Evolutionary conservation across 306 rosid genomes (phyloP).

Genomic region (Chamaecrista fasciculata): DNA sequence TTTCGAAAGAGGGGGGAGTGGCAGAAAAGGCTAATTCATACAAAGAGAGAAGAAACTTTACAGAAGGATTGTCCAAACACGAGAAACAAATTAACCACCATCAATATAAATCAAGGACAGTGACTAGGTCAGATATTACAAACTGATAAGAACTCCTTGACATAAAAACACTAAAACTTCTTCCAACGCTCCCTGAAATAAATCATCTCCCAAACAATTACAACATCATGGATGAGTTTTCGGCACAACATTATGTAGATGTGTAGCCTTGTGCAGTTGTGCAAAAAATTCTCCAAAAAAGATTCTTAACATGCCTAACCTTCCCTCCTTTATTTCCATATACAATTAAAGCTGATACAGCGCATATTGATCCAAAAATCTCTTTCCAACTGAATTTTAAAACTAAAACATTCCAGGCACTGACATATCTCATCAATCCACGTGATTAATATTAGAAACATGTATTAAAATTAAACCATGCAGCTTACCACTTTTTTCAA

Average conservation of each 20-base stretch:
- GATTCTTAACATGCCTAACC: background rate
- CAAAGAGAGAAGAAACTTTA: background rate
- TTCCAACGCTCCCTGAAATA: background rate
- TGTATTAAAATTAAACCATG: background rate
- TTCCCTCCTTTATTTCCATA: background rate
- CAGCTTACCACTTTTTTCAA: background rate
- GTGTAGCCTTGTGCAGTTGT: background rate
- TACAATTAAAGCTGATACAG: background rate
- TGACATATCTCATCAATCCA: background rate
- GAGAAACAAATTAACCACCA: background rate
- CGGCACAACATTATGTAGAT: background rate
- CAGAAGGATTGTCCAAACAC: background rate
- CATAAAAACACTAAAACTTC: constrained; percentile 2
- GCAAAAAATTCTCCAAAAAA: background rate
- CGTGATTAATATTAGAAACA: background rate
- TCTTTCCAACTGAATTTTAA: background rate
- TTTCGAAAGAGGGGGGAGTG: background rate
- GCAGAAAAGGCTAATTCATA: background rate
- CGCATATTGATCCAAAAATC: background rate
- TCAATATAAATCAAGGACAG: background rate
- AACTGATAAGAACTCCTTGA: background rate
- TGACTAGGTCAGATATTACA: background rate
- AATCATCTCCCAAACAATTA: background rate
- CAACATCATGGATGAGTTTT: no score
- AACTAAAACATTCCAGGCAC: background rate